Base-by-base conservation (phyloP, 208 protist species). In the Perkinsela sp. region DNA sequence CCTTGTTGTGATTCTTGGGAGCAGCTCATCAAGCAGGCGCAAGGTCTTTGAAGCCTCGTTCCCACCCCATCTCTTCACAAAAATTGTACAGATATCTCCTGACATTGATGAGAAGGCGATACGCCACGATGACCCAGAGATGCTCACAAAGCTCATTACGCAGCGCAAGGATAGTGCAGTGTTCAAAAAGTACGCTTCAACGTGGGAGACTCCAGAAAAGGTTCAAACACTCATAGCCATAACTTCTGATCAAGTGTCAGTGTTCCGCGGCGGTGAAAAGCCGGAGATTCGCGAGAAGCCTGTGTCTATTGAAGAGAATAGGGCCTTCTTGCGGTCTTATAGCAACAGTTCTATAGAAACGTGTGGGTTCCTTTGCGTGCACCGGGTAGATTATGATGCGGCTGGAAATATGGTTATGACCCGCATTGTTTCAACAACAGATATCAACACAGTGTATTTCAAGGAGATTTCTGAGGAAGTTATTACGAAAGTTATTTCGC, bases 211-310 rank as follows among this genome's bases (percentile, higher is more conserved):
- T 1, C 66, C 78, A 13, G 66, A 32, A 66, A 66, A 32, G 31
- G 72, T 68, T 0, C 74, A 70, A 2, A 73, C 72, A 40, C 75
- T 74, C 29, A 77, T 87, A 13, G 82, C 76, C 0, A 69, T 91
- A 0, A 86, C 83, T 1, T 89, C 86, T 77, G 85, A 91, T 71
- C 85, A 91, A 71, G 85, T 91, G 0, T 72, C 66, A 22, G 81
- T 89, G 2, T 70, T 84, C 67, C 88, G 77, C 71, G 69, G 81
- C 30, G 76, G 75, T 28, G 22, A 57, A 6, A 22, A 22, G 13
- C 40, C 22, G 40, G 75, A 91, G 57, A 80, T 91, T 28, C 85
- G 85, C 6, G 83, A 91, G 68, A 91, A 91, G 70, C 85, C 85
- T 0, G 70, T 71, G 16, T 77, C 73, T 1, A 31, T 40, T 16